phyloP scores from a whole-genome alignment of 2,329 filamentous ascomycete genomes.

The Aspergillus sp. region DNA sequence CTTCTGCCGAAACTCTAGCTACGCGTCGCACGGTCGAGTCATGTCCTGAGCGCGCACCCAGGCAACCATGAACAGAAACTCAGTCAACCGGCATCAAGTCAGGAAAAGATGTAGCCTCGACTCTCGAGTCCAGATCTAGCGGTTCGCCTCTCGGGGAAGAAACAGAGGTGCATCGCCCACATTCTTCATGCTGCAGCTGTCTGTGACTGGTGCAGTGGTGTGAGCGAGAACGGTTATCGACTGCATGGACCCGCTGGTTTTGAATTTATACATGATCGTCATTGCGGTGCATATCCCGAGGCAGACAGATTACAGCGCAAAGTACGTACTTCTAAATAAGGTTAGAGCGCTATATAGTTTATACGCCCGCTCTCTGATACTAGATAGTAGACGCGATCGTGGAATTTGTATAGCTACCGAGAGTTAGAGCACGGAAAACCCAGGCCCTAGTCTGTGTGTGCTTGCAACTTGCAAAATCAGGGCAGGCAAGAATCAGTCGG shows the following conservation, averaged over 20 bases:
- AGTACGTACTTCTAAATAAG: slow-evolving; percentile 2
- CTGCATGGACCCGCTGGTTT: slow-evolving; percentile 11
- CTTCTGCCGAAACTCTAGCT: not conserved
- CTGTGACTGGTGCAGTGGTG: slow-evolving; percentile 13
- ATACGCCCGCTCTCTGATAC: not conserved
- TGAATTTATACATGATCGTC: slow-evolving; percentile 3
- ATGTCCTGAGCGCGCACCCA: not conserved
- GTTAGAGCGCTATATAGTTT: not conserved
- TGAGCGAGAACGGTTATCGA: slow-evolving; percentile 11
- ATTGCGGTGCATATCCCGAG: not conserved
- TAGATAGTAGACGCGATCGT: not conserved
- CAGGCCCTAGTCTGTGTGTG: not conserved
- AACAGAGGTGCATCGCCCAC: slow-evolving; percentile 13
- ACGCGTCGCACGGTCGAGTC: not conserved
- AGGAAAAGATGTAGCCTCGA: slow-evolving; percentile 1
- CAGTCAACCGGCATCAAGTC: slow-evolving; percentile 1
- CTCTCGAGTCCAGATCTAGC: not conserved
- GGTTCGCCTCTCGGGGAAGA: not conserved
- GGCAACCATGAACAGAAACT: not conserved
- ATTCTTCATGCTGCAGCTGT: slow-evolving; percentile 16
- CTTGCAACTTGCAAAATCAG: not conserved
- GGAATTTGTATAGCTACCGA: not conserved
- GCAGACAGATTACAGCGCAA: not conserved
- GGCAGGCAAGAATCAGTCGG: not conserved
- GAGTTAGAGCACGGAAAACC: not conserved